Evolutionary conservation across 768 basidiomycete genomes (phyloP).

Genomic region (Suillus americanus): DNA sequence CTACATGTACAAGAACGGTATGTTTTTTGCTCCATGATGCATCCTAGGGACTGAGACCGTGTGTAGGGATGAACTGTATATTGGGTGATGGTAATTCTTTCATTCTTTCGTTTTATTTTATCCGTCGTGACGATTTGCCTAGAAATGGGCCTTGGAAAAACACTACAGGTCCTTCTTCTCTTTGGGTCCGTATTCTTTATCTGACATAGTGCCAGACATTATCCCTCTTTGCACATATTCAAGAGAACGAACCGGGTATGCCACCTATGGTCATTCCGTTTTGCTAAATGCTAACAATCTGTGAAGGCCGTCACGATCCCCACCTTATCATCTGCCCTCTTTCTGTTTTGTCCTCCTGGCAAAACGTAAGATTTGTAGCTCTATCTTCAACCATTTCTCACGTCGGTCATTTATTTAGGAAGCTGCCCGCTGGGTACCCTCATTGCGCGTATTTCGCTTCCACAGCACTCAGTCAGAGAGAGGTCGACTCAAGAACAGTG

Average conservation of each 20-base stretch:
- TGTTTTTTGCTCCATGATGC: constrained; percentile 4
- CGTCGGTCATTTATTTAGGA: constrained; percentile 35
- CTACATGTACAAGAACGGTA: constrained; percentile 67
- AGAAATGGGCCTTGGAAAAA: constrained; percentile 68
- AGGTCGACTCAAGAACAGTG: constrained; percentile 46
- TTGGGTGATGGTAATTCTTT: constrained; percentile 60
- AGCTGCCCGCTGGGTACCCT: constrained; percentile 53
- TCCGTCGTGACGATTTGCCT: constrained; percentile 1
- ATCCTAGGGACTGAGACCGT: not conserved
- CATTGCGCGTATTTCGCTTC: constrained; percentile 54
- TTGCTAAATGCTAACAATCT: not conserved
- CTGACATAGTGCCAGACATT: constrained; percentile 40
- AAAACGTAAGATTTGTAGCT: constrained; percentile 36
- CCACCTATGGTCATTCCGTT: not conserved
- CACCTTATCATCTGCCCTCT: constrained; percentile 76
- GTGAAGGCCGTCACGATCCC: constrained; percentile 46
- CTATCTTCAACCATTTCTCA: not conserved
- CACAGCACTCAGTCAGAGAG: constrained; percentile 59
- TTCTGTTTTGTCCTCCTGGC: constrained; percentile 63
- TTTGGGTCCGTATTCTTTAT: not conserved
- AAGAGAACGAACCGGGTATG: constrained; percentile 48
- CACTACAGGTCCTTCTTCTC: constrained; percentile 45
- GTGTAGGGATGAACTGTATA: constrained; percentile 63
- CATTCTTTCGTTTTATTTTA: not conserved
- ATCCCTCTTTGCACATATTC: constrained; percentile 66